These are phyloP conservation scores for Deakozyma indianensis DNA, from an alignment of 805 yeast species.

Conservation along the genomic window DNA sequence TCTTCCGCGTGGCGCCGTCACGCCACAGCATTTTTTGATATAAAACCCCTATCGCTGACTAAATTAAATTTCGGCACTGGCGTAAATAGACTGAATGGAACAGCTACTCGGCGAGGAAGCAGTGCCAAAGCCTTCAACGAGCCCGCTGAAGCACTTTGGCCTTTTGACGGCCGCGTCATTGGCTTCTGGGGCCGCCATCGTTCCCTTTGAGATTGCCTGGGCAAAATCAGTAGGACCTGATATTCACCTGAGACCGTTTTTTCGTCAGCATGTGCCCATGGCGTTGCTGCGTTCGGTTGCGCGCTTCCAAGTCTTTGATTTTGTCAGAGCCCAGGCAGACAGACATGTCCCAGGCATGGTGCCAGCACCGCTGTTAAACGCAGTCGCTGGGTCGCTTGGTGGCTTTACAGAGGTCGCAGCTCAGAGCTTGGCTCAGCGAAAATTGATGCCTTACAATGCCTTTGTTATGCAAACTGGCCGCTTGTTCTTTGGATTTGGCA, in stretches of 20 bases:
- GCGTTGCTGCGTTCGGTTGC: background rate
- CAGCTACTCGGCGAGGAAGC: no score
- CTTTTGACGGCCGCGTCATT: background rate
- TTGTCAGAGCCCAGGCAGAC: background rate
- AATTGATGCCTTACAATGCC: background rate
- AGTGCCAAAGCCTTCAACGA: no score
- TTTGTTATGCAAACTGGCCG: background rate
- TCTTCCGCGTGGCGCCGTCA: no score
- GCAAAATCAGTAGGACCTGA: background rate
- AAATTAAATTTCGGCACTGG: no score
- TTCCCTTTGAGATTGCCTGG: background rate
- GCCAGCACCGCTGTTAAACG: background rate
- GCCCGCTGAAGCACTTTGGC: background rate
- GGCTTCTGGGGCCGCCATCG: background rate
- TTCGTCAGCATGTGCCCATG: background rate
- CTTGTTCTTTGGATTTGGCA: conserved; percentile 1
- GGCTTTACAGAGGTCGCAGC: background rate
- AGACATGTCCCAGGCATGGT: background rate
- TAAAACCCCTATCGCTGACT: no score
- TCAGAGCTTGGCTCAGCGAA: background rate
- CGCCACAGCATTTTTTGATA: no score
- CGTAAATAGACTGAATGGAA: no score
- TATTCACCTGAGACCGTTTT: background rate
- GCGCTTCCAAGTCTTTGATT: background rate
- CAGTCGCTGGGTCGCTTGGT: background rate